Evolutionary conservation across 2,329 filamentous ascomycete species (phyloP), one percentile per base, ranked within the genome.

Genomic region (Colletotrichum theobromicola): DNA sequence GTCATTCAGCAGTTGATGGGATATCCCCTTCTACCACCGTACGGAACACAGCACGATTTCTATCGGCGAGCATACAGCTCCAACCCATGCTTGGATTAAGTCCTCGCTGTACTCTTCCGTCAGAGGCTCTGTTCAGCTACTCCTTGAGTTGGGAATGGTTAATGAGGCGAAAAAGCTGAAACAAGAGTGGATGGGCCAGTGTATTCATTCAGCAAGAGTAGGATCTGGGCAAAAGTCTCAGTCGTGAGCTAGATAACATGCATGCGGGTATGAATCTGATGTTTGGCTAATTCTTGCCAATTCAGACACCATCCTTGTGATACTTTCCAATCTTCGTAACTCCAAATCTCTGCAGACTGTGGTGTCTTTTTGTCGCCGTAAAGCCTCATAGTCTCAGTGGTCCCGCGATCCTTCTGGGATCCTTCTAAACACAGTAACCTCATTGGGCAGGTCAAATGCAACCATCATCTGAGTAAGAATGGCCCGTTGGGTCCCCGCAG

Each of bases 1-100:
- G n/a, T n/a, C n/a, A n/a, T n/a, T n/a, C n/a, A n/a, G n/a, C n/a
- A n/a, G n/a, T n/a, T n/a, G n/a, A n/a, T n/a, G n/a, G n/a, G n/a
- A n/a, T 70, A 81, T 83, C 28, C 81, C 81, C 0, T 76, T 79
- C 9, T 83, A 81, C 68, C 79, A 81, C 72, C 75, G 77, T 26
- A 83, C 78, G 18, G 82, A 83, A 72, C 76, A 80, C 69, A 81
- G 81, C 68, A 81, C 79, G 2, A 81, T 83, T 24, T 83, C 83
- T 42, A 78, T 83, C 21, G 82, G 82, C 3, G 82, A 83, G 67
- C 81, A 83, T 60, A 82, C 82, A 16, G 78, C 81, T n/a, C 79
- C 77, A 12, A 83, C 81, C 2, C 82, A 83, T 71, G 81, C 81
- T 5, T 83, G 81, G 81, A 79, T 81, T 21, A 80, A 79, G 61